A percentile compares a stretch with the other conserved stretches of the same genome.
These are phyloP conservation scores for Hymenoscyphus salicellus DNA, from an alignment of 2,329 filamentous ascomycete genomes.

Conservation along the genomic window DNA sequence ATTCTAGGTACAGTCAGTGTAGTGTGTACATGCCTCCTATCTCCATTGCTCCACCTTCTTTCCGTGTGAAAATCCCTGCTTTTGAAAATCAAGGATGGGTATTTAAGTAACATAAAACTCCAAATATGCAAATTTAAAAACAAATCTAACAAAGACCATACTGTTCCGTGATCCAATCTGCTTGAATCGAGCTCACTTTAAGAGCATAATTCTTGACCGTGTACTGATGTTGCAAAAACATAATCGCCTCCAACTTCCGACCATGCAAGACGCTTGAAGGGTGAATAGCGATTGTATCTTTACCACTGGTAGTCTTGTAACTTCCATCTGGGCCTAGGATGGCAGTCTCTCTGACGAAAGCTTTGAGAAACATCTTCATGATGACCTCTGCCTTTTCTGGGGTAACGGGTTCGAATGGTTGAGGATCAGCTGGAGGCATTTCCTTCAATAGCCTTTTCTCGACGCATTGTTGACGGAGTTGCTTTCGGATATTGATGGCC, in stretches of 20 bases:
- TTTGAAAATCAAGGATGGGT: background rate
- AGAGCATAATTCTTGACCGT: slow-evolving; percentile 66
- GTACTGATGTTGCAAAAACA: slow-evolving; percentile 66
- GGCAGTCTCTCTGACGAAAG: slow-evolving; percentile 60
- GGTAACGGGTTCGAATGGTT: slow-evolving; percentile 53
- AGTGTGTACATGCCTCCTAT: background rate
- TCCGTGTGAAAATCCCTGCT: background rate
- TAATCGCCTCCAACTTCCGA: slow-evolving; percentile 62
- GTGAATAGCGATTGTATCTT: slow-evolving; percentile 60
- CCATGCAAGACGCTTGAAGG: slow-evolving; percentile 62
- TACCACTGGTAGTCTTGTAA: slow-evolving; percentile 59
- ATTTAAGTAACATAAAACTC: background rate
- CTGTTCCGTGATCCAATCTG: slow-evolving; percentile 50
- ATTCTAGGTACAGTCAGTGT: background rate
- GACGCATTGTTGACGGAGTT: slow-evolving; percentile 56
- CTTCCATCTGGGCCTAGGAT: slow-evolving; percentile 58
- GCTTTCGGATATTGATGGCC: slow-evolving; percentile 59
- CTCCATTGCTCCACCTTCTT: background rate
- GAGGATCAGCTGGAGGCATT: slow-evolving; percentile 49
- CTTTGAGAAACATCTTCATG: slow-evolving; percentile 60
- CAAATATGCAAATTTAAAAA: background rate
- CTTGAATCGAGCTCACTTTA: slow-evolving; percentile 61
- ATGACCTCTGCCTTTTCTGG: slow-evolving; percentile 54
- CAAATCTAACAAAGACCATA: slow-evolving; percentile 19
- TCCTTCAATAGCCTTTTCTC: slow-evolving; percentile 46